Base-by-base conservation (phyloP, 163 green algal genomes). In the Scenedesmus sp. region DNA sequence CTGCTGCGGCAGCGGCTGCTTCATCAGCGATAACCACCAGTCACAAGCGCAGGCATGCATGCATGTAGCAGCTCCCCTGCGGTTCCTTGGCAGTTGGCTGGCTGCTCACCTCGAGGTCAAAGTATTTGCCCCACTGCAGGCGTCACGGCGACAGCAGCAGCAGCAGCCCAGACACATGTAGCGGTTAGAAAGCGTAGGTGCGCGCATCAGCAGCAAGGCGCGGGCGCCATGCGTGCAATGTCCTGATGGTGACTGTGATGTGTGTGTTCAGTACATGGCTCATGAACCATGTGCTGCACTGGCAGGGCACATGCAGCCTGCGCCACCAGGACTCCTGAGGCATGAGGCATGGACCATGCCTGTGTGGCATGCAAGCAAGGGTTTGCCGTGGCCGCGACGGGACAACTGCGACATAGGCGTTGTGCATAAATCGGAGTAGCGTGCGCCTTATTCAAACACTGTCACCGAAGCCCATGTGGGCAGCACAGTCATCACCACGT, bases 41-140 rank as follows among this genome's bases (percentile, higher is more conserved):
- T 46, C 34, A 64, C 10, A 15, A 64, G 59, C 59, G 59, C 59
- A 64, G 59, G 7, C 59, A 64, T 64, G 59, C 10, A 15, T 64
- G 59, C 7, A 64, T 64, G 59, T 10, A 64, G 59, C 59, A 64
- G 59, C 59, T 15, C 8, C 59, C 59, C 10, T 64, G 7, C 59
- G 10, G 2, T 9, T 9, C 59, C 8, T 64, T 9, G 8, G 10
- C 8, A 15, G 59, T 10, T 15, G 59, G 59, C 59, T 64, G 59
- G 7, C 10, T 64, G 59, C 59, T 64, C 59, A 64, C 59, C 59
- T 96, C 93, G 23, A 97, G 90, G 13, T 94, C 85, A 87, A 98
- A 98, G 85, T 94, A 96, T 6, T 88, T 89, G 2, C 95, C 95
- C 10, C 97, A 34, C 96, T 90, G 85, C 85, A 34, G 64, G 12